Evolutionary conservation across 495 filamentous ascomycete species (phyloP), one percentile per base, ranked within the genome.

Genomic region (Penicillium parvum): DNA sequence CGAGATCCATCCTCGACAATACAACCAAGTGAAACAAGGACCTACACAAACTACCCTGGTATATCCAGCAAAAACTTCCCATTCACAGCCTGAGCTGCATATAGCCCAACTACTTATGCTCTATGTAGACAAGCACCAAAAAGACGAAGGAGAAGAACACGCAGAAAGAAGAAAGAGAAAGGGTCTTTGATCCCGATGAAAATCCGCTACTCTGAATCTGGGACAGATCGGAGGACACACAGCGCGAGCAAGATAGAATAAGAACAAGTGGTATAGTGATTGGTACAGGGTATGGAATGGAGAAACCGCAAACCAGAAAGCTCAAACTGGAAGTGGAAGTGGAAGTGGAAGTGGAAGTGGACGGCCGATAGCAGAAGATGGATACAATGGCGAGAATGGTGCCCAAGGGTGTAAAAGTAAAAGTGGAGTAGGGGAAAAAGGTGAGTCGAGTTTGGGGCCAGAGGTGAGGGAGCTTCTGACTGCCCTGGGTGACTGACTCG

Each of bases 261-360:
- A 49, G 37, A 30, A 43, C 39, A 59, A 49, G 49, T 57, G 57
- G 57, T 60, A 60, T 60, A 53, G 56, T 57, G 57, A 49, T 60
- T 57, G 53, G 42, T 60, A 60, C 57, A 60, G 57, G 53, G 57
- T 60, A 60, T 60, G 57, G 41, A 34, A 37, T 18, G 29, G 12
- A 23, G 14, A 27, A 8, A 12, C 19, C 5, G 11, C 23, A 7
- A 17, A 10, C 15, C 17, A 44, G 42, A 12, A 48, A 45, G 29
- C 34, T 50, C 43, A 45, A 45, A n/a, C 8, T n/a, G n/a, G 8
- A 27, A 27, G 6, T n/a, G n/a, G 25, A 27, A 27, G n/a, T 9
- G 25, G 25, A 3, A n/a, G n/a, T n/a, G n/a, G n/a, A n/a, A n/a
- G n/a, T n/a, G n/a, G n/a, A n/a, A n/a, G n/a, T n/a, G n/a, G n/a